phyloP scores from a whole-genome alignment of 257 asterid genomes.

The Fraxinus pennsylvanica region DNA sequence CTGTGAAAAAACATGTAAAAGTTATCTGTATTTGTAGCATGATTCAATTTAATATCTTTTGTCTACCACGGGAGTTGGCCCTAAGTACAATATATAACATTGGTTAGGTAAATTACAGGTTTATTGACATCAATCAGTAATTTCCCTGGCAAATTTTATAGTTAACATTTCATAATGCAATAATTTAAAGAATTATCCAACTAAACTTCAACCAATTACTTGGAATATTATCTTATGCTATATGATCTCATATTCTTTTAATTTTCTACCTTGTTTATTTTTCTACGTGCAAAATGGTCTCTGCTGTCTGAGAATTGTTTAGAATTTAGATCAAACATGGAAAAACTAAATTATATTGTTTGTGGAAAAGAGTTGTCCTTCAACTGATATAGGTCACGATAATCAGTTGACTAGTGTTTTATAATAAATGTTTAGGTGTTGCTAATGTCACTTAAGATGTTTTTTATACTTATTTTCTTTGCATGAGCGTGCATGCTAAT shows the following conservation, averaged over 20 bases:
- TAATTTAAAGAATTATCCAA: slow-evolving; percentile 30
- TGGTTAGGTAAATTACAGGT: slow-evolving; percentile 45
- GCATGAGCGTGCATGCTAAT: slow-evolving; percentile 36
- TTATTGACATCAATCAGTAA: slow-evolving; percentile 34
- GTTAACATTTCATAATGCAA: slow-evolving; percentile 17
- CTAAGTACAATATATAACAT: slow-evolving; percentile 30
- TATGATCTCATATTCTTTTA: slow-evolving; percentile 24
- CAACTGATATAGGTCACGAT: slow-evolving; percentile 14
- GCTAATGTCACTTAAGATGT: slow-evolving; percentile 29
- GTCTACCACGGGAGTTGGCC: slow-evolving; percentile 31
- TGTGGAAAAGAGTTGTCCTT: slow-evolving; percentile 31
- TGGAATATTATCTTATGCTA: slow-evolving; percentile 54
- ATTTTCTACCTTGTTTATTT: neutral
- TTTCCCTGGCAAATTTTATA: slow-evolving; percentile 31
- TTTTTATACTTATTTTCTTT: neutral
- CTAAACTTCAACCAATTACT: slow-evolving; percentile 46
- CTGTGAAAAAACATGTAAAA: too few species aligned
- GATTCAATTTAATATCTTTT: neutral
- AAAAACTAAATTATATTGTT: neutral
- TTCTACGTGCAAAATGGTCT: slow-evolving; percentile 15
- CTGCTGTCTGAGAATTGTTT: neutral
- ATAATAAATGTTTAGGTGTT: slow-evolving; percentile 32
- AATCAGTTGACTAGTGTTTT: slow-evolving; percentile 26
- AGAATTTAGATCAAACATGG: neutral
- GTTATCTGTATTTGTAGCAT: slow-evolving; percentile 19